Percentiles rank a stretch among this genome's conserved stretches.
phyloP scores from a whole-genome alignment of 352 stramenopile species.

The Phytophthora hibernalis region DNA sequence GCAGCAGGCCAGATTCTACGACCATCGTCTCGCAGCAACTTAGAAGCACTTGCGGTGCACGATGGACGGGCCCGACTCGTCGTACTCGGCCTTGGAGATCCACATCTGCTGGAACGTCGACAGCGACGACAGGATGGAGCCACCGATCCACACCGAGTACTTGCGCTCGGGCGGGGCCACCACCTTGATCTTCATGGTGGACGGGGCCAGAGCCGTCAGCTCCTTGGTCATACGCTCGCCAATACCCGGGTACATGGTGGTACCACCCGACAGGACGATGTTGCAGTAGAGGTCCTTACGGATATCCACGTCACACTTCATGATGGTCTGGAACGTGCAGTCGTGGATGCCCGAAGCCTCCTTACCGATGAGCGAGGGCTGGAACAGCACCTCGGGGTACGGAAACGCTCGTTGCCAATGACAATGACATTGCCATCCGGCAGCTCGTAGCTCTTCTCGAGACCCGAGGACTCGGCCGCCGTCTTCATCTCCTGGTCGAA shows the following conservation, averaged over 20 bases:
- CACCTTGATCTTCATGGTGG: conserved; percentile 97
- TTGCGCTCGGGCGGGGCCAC: conserved; percentile 93
- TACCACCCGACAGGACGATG: conserved; percentile 96
- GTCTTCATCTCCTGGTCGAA: conserved; percentile 96
- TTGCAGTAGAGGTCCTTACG: conserved; percentile 95
- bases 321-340: conserved; percentile 79
- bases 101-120: conserved; percentile 99
- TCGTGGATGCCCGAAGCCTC: conserved; percentile 88
- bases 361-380: conserved; percentile 93
- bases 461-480: conserved; percentile 60
- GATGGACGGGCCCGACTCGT: conserved; percentile 96
- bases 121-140: conserved; percentile 96
- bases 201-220: conserved; percentile 86
- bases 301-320: conserved; percentile 94
- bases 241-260: conserved; percentile 97
- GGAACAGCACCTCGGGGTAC: conserved; percentile 96
- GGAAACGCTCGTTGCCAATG: conserved; percentile 96
- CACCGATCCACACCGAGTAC: conserved; percentile 98
- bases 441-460: conserved; percentile 97
- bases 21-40: conserved; percentile 37
- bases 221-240: conserved; percentile 95
- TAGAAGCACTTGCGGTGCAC: conserved; percentile 97
- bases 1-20: conserved; percentile 35
- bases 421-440: conserved; percentile 98
- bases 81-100: conserved; percentile 98